Evolutionary conservation across 2,329 filamentous ascomycete species (phyloP).

Genomic region (Gnomoniopsis smithogilvyi): DNA sequence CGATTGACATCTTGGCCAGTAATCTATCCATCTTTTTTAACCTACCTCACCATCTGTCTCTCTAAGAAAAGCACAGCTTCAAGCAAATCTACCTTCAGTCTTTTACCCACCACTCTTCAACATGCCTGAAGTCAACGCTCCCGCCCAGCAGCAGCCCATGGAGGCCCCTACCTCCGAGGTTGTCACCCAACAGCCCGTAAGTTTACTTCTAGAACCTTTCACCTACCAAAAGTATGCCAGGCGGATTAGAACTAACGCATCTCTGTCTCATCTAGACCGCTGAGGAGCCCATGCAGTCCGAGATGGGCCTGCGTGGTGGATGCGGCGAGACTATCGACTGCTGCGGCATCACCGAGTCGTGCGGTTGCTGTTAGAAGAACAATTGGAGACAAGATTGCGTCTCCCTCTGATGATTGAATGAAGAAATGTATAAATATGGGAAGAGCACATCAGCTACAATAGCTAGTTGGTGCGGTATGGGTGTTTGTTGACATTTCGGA

Average conservation of each 20-base stretch:
- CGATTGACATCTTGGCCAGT: background rate
- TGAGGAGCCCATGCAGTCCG: constrained; percentile 8
- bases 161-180: constrained; percentile 22
- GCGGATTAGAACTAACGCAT: too few species aligned
- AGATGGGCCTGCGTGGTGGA: constrained; percentile 14
- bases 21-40: background rate
- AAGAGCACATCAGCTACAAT: background rate
- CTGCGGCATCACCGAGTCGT: constrained; percentile 16
- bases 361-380: constrained; percentile 10
- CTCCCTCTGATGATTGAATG: background rate
- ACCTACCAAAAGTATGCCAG: too few species aligned
- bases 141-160: constrained; percentile 30
- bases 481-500: background rate
- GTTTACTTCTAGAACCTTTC: background rate
- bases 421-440: background rate
- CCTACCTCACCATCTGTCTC: background rate
- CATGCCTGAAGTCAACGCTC: constrained; percentile 27
- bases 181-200: constrained; percentile 30
- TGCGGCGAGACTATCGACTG: constrained; percentile 17
- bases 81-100: background rate
- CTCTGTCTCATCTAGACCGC: background rate
- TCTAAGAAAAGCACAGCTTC: background rate
- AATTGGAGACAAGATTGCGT: background rate
- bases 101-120: constrained; percentile 8
- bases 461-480: background rate